Conservation (phyloP, 306 rosid genomes). For the Rubus idaeus region DNA sequence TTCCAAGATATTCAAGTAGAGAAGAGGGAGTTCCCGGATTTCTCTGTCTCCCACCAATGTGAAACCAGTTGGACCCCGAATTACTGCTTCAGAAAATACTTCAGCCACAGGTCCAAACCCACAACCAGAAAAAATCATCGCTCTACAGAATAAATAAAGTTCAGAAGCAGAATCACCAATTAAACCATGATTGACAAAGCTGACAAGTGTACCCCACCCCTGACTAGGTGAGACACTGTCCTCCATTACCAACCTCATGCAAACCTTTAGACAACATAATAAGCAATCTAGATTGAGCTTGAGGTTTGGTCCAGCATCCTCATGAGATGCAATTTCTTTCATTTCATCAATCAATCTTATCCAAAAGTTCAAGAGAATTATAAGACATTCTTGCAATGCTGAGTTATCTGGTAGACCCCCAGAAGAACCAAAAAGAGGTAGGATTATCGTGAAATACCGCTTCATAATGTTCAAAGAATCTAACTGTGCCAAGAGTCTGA, state of each 20-base stretch:
- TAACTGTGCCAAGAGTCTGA: conserved; percentile 53
- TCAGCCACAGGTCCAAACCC: conserved; percentile 80
- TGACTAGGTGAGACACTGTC: conserved; percentile 90
- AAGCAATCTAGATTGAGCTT: conserved; percentile 62
- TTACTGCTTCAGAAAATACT: conserved; percentile 67
- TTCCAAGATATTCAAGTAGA: conserved; percentile 71
- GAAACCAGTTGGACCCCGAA: conserved; percentile 41
- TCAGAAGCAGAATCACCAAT: conserved; percentile 56
- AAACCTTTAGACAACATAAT: conserved; percentile 60
- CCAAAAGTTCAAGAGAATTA: conserved; percentile 82
- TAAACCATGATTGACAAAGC: conserved; percentile 59
- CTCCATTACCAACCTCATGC: conserved; percentile 80
- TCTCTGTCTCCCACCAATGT: conserved; percentile 37
- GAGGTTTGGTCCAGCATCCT: conserved; percentile 38
- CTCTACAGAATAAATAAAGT: conserved; percentile 65
- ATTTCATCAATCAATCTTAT: conserved; percentile 78
- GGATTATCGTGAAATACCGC: conserved; percentile 59
- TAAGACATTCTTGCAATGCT: conserved; percentile 90
- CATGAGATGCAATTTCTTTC: conserved; percentile 54
- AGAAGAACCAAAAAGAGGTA: conserved; percentile 56
- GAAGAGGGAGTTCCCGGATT: conserved; percentile 62
- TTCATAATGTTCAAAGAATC: conserved; percentile 82
- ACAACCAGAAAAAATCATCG: conserved; percentile 92
- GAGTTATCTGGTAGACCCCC: conserved; percentile 78
- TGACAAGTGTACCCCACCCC: conserved; percentile 74